Percentiles rank a stretch among this genome's conserved stretches.
phyloP scores from a whole-genome alignment of 108 stramenopile species.

The Pinguiococcus pyrenoidosus region DNA sequence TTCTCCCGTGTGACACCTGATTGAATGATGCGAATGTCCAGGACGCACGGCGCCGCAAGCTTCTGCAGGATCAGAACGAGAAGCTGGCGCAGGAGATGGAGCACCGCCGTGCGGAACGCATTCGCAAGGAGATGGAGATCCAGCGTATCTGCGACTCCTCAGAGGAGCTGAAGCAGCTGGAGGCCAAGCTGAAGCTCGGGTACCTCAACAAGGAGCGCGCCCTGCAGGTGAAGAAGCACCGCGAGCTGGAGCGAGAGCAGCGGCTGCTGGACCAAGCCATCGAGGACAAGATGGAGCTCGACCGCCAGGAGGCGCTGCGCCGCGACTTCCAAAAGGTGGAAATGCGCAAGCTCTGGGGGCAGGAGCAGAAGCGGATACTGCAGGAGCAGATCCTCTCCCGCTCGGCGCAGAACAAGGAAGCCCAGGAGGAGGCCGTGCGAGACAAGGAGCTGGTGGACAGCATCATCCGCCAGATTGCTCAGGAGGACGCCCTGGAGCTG shows the following conservation, averaged over 20 bases:
- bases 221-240: conserved; percentile 1
- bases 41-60: background rate
- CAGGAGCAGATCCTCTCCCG: no score
- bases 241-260: background rate
- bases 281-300: conserved; percentile 4
- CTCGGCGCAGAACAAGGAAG: no score
- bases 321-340: background rate
- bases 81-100: background rate
- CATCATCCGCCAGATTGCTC: no score
- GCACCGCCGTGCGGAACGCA: background rate
- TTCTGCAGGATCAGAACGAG: background rate
- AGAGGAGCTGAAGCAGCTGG: conserved; percentile 6
- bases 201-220: conserved; percentile 13
- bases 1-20: no score
- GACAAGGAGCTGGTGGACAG: no score
- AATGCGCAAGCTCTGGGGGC: no score
- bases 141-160: conserved; percentile 7
- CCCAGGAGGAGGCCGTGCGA: no score
- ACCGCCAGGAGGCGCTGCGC: background rate
- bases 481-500: no score
- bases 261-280: conserved; percentile 1
- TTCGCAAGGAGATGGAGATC: background rate
- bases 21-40: no score
- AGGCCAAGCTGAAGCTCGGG: background rate
- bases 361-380: no score